Conservation (phyloP, 2,329 filamentous ascomycete species). For the Alternaria infectoria region DNA sequence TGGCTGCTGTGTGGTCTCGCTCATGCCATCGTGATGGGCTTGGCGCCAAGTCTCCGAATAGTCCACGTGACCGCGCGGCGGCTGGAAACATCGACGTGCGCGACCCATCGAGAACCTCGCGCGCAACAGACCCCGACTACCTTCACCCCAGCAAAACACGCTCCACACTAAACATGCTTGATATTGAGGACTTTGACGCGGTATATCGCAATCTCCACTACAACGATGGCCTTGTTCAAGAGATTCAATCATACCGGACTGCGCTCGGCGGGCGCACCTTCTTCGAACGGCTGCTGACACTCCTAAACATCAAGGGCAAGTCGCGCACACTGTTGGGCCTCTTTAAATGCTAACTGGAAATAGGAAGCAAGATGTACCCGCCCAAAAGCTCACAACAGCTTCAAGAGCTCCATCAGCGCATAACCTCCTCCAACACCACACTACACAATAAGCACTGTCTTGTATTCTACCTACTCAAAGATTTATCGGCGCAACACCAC, state of each 20-base stretch:
- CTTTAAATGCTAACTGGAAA: background rate
- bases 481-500: slow-evolving; percentile 62
- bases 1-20: background rate
- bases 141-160: background rate
- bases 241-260: slow-evolving; percentile 71
- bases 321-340: background rate
- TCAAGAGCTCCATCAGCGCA: slow-evolving; percentile 71
- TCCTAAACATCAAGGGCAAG: slow-evolving; percentile 74
- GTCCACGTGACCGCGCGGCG: background rate
- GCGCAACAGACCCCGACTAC: slow-evolving; percentile 8
- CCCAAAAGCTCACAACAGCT: slow-evolving; percentile 73
- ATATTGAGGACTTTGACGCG: slow-evolving; percentile 70
- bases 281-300: slow-evolving; percentile 76
- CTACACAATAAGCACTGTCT: slow-evolving; percentile 82
- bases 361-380: slow-evolving; percentile 72
- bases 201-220: slow-evolving; percentile 62
- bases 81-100: background rate
- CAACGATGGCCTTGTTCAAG: slow-evolving; percentile 50
- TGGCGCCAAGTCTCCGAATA: background rate
- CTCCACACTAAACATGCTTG: slow-evolving; percentile 57
- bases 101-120: slow-evolving; percentile 7
- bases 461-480: slow-evolving; percentile 82
- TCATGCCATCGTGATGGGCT: background rate
- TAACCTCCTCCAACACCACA: slow-evolving; percentile 69
- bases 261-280: slow-evolving; percentile 74